A percentile compares a stretch with the other conserved stretches of the same genome.
Evolutionary conservation across 352 stramenopile genomes (phyloP).

Genomic region (Pythium graminicola): DNA sequence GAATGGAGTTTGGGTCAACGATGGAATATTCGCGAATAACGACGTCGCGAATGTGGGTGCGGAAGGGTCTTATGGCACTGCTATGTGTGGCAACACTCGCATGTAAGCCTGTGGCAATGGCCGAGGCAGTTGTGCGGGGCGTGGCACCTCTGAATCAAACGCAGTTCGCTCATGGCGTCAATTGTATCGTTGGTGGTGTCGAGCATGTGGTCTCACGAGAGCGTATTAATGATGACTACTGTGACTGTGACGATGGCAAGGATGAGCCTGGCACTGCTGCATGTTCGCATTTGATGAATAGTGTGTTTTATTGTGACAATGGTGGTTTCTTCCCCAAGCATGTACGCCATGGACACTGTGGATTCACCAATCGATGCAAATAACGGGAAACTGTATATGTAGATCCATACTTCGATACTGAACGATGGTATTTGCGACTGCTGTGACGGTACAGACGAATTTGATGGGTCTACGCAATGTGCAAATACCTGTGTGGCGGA

Average conservation of each 20-base stretch:
- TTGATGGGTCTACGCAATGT: slow-evolving; percentile 37
- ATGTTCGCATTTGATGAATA: slow-evolving; percentile 58
- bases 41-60: background rate
- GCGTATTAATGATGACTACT: slow-evolving; percentile 92
- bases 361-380: too few relatives aligned
- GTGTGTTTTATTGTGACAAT: slow-evolving; percentile 68
- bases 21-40: slow-evolving; percentile 8
- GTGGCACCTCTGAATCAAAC: slow-evolving; percentile 35
- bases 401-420: slow-evolving; percentile 79
- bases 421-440: slow-evolving; percentile 93
- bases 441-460: slow-evolving; percentile 81
- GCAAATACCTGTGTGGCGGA: slow-evolving; percentile 40
- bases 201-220: slow-evolving; percentile 39
- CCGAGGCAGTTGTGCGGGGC: too few relatives aligned
- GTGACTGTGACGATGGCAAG: slow-evolving; percentile 87
- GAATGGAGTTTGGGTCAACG: background rate
- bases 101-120: too few relatives aligned
- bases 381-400: background rate
- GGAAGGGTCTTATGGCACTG: background rate
- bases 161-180: slow-evolving; percentile 15
- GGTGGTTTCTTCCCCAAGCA: slow-evolving; percentile 57
- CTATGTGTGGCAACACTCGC: background rate
- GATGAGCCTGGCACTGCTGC: slow-evolving; percentile 87
- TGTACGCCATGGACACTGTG: slow-evolving; percentile 58
- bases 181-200: slow-evolving; percentile 43